Evolutionary conservation across 2,329 filamentous ascomycete genomes (phyloP).

Genomic region (Colletotrichum chlorophyti): DNA sequence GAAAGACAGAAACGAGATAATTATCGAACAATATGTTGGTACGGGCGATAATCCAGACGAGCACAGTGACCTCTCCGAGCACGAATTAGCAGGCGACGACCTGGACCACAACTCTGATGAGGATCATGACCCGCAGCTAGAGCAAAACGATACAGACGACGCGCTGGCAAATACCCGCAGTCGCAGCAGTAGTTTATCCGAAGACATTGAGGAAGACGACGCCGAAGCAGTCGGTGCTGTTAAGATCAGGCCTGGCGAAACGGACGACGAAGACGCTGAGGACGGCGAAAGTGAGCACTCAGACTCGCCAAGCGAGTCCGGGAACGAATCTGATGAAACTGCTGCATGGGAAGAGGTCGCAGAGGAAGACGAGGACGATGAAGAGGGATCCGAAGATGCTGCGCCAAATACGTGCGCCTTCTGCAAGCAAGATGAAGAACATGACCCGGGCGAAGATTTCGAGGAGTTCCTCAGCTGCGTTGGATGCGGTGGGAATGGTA

Average conservation of each 20-base stretch:
- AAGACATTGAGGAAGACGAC: conserved; percentile 39
- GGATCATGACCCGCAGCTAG: conserved; percentile 43
- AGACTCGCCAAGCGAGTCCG: conserved; percentile 55
- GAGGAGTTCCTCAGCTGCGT: conserved; percentile 80
- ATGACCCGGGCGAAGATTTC: conserved; percentile 82
- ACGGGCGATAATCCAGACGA: conserved; percentile 40
- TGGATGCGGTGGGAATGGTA: conserved; percentile 84
- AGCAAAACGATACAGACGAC: conserved; percentile 37
- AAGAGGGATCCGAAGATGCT: conserved; percentile 62
- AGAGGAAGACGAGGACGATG: conserved; percentile 62
- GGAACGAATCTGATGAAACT: conserved; percentile 62
- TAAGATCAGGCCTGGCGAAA: conserved; percentile 61
- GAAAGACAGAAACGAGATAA: conserved; percentile 31
- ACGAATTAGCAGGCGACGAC: conserved; percentile 44
- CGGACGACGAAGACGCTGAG: conserved; percentile 51
- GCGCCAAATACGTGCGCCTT: conserved; percentile 66
- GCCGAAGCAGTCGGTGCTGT: conserved; percentile 64
- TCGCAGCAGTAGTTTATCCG: conserved; percentile 17
- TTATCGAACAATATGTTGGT: conserved; percentile 40
- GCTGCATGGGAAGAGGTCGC: conserved; percentile 65
- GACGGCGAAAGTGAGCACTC: conserved; percentile 50
- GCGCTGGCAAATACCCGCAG: conserved; percentile 11
- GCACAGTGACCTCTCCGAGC: conserved; percentile 44
- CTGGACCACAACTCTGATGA: conserved; percentile 44
- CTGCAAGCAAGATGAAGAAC: conserved; percentile 82